phyloP scores from a whole-genome alignment of 1,284 basidiomycete species.

The Cryptococcus amylolentus region DNA sequence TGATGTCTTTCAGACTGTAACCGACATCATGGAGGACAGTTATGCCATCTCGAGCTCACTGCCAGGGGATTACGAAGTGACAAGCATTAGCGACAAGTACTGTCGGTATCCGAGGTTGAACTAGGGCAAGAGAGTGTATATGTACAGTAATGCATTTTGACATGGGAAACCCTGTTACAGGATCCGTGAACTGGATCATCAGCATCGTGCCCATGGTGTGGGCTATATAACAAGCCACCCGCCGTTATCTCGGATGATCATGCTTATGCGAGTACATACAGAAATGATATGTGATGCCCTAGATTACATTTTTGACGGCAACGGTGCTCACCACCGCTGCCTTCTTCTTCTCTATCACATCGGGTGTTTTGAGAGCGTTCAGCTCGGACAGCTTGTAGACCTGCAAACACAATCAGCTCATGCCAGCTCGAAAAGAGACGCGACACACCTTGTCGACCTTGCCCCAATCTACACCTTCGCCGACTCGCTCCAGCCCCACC shows the following conservation, averaged over 20 bases:
- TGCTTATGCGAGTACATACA: background rate
- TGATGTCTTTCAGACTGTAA: slow-evolving; percentile 57
- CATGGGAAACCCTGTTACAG: no score
- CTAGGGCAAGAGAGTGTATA: slow-evolving; percentile 9
- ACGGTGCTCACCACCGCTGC: slow-evolving; percentile 69
- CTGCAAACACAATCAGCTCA: slow-evolving; percentile 48
- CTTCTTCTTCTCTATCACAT: slow-evolving; percentile 54
- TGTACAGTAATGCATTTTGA: no score
- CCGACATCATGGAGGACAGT: slow-evolving; percentile 68
- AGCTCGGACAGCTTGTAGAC: slow-evolving; percentile 67
- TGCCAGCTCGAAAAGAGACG: background rate
- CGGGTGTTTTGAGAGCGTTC: slow-evolving; percentile 37
- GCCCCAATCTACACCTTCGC: slow-evolving; percentile 57
- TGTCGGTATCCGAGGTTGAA: slow-evolving; percentile 70
- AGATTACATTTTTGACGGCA: slow-evolving; percentile 71
- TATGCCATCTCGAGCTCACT: slow-evolving; percentile 85
- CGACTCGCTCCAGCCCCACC: slow-evolving; percentile 16
- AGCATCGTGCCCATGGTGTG: no score
- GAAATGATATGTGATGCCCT: background rate
- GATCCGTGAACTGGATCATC: no score
- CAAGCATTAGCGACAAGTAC: slow-evolving; percentile 75
- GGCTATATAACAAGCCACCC: no score
- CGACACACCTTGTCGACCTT: slow-evolving; percentile 68
- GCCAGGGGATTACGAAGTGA: slow-evolving; percentile 72
- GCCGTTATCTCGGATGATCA: no score